A percentile compares a stretch with the other conserved stretches of the same genome.
These are phyloP conservation scores for Punica granatum DNA, from an alignment of 345 rosid species.

Conservation along the genomic window DNA sequence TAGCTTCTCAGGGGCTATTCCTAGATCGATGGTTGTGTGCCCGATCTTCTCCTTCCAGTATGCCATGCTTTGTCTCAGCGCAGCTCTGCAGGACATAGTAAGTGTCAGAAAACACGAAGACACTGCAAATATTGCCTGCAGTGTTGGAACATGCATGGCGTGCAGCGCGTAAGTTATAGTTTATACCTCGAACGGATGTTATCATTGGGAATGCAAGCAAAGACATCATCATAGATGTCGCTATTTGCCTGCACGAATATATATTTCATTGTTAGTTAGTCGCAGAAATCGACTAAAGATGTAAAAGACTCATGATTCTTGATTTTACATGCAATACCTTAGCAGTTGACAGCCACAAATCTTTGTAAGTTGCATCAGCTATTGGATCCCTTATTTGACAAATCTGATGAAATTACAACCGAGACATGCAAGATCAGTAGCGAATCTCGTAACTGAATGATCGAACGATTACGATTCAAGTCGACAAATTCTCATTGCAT, in stretches of 20 bases:
- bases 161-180: not conserved
- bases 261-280: not conserved
- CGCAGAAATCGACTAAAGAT: not conserved
- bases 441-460: not conserved
- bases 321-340: constrained; percentile 24
- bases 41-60: constrained; percentile 59
- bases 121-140: not conserved
- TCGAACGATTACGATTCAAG: not conserved
- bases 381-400: constrained; percentile 59
- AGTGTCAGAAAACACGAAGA: not conserved
- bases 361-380: constrained; percentile 47
- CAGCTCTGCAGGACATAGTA: constrained; percentile 33
- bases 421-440: not conserved
- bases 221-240: constrained; percentile 60
- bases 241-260: constrained; percentile 38
- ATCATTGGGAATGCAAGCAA: constrained; percentile 80
- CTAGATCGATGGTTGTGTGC: constrained; percentile 73
- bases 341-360: constrained; percentile 71
- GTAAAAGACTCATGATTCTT: not conserved
- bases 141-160: too few relatives aligned
- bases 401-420: constrained; percentile 27
- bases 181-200: constrained; percentile 58
- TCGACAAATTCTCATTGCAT: not conserved
- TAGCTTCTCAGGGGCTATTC: constrained; percentile 60
- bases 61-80: constrained; percentile 49